Conservation (phyloP, 1,284 basidiomycete genomes). For the Microbotryum saponariae region DNA sequence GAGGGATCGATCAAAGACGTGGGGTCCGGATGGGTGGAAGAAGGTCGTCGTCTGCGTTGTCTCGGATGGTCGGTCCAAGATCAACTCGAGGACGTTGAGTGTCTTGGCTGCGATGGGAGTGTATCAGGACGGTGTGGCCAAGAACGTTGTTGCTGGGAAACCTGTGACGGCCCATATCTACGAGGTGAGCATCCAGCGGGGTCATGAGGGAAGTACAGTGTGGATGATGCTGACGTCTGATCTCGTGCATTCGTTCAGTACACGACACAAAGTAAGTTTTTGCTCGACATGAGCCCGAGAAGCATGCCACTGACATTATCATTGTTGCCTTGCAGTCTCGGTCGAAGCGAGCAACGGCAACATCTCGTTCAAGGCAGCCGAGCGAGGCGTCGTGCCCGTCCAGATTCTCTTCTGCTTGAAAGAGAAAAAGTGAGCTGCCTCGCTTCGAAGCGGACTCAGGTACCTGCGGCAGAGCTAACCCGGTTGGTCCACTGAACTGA, state of each 20-base stretch:
- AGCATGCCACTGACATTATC: too few species aligned
- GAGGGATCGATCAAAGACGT: conserved; percentile 74
- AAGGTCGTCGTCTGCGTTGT: conserved; percentile 87
- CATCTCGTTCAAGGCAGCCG: conserved; percentile 72
- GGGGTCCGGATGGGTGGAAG: conserved; percentile 96
- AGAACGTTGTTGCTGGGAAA: conserved; percentile 78
- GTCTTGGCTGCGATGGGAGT: conserved; percentile 66
- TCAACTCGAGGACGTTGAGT: conserved; percentile 74
- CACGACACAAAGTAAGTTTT: conserved; percentile 66
- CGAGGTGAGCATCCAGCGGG: conserved; percentile 53
- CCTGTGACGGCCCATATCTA: conserved; percentile 87
- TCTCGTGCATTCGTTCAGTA: neutral
- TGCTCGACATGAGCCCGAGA: neutral
- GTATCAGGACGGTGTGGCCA: conserved; percentile 88
- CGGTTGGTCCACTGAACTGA: neutral
- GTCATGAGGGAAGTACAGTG: neutral
- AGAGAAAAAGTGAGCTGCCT: conserved; percentile 14
- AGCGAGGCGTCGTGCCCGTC: conserved; percentile 72
- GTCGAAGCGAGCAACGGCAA: conserved; percentile 54
- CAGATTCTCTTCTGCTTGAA: conserved; percentile 71
- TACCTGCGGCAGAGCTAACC: too few species aligned
- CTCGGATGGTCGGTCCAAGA: conserved; percentile 71
- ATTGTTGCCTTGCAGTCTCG: conserved; percentile 51
- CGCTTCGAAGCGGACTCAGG: neutral
- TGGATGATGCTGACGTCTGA: too few species aligned